A percentile compares a stretch with the other conserved stretches of the same genome.
Evolutionary conservation across 139 green algal genomes (phyloP).

Genomic region (Pedinophyceae sp.): DNA sequence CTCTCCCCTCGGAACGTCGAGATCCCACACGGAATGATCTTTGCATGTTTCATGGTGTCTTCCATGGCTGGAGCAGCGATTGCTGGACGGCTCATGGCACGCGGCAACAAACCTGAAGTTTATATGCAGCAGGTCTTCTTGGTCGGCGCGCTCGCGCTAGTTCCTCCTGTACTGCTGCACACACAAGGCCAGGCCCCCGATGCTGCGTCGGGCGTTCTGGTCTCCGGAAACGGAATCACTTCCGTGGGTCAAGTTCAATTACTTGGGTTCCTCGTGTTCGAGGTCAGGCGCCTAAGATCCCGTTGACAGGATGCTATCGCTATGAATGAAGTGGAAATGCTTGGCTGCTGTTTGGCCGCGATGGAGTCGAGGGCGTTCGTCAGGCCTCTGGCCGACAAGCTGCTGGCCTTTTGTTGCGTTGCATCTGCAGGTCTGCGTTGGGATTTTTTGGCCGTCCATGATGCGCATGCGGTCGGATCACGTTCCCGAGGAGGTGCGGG

Average conservation of each 20-base stretch:
- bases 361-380: conserved; percentile 5
- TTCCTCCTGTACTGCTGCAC: conserved; percentile 13
- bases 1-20: conserved; percentile 53
- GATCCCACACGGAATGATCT: conserved; percentile 93
- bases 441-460: conserved; percentile 94
- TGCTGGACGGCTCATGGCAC: conserved; percentile 30
- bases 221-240: too few species aligned
- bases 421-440: conserved; percentile 25
- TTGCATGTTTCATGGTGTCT: conserved; percentile 87
- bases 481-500: conserved; percentile 82
- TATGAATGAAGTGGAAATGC: conserved; percentile 8
- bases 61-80: conserved; percentile 73
- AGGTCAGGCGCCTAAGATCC: conserved; percentile 5
- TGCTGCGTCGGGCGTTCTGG: too few species aligned
- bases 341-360: conserved; percentile 16
- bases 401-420: conserved; percentile 1
- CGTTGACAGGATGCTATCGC: conserved; percentile 4
- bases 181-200: conserved; percentile 7
- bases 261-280: conserved; percentile 32
- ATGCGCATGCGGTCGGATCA: conserved; percentile 85
- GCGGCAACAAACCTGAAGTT: conserved; percentile 22
- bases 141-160: conserved; percentile 31
- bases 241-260: conserved; percentile 13
- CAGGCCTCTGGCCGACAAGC: neutral
- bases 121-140: conserved; percentile 83